Evolutionary conservation across 805 yeast species (phyloP).

Genomic region (Candida hungchunana): DNA sequence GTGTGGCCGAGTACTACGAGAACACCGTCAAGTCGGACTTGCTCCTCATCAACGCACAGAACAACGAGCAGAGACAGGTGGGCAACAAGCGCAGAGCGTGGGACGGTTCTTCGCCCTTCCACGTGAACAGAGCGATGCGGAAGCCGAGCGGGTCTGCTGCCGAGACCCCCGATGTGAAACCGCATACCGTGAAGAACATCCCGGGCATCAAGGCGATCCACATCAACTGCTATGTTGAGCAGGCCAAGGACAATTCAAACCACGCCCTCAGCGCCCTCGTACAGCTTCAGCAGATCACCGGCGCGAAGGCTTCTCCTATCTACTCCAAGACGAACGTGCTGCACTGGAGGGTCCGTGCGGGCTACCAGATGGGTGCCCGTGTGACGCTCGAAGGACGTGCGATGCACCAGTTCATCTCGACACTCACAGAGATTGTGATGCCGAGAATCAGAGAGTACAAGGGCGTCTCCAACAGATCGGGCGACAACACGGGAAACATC

Average conservation of each 20-base stretch:
- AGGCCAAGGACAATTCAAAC: slow-evolving; percentile 66
- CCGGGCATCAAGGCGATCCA: slow-evolving; percentile 68
- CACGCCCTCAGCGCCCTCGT: slow-evolving; percentile 71
- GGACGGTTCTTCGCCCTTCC: slow-evolving; percentile 87
- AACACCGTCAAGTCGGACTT: slow-evolving; percentile 75
- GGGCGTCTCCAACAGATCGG: slow-evolving; percentile 72
- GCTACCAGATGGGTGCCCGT: slow-evolving; percentile 89
- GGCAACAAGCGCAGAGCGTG: slow-evolving; percentile 80
- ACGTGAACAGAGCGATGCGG: slow-evolving; percentile 72
- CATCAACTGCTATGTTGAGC: slow-evolving; percentile 72
- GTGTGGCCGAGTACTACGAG: slow-evolving; percentile 71
- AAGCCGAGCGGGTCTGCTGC: slow-evolving; percentile 74
- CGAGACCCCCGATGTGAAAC: slow-evolving; percentile 69
- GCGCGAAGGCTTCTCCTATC: slow-evolving; percentile 70
- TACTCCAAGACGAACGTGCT: slow-evolving; percentile 78
- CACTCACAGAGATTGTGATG: slow-evolving; percentile 85
- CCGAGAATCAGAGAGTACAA: slow-evolving; percentile 87
- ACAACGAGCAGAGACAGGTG: slow-evolving; percentile 44
- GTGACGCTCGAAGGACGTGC: slow-evolving; percentile 72
- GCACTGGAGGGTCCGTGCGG: slow-evolving; percentile 81
- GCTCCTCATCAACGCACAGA: slow-evolving; percentile 71
- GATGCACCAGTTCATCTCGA: slow-evolving; percentile 79
- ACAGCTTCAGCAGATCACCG: slow-evolving; percentile 92
- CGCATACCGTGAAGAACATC: slow-evolving; percentile 62
- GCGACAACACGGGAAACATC: slow-evolving; percentile 83